Percentiles rank a stretch among this genome's conserved stretches.
Conservation (phyloP, 164 flowering plant genomes). For the Malania oleifera region DNA sequence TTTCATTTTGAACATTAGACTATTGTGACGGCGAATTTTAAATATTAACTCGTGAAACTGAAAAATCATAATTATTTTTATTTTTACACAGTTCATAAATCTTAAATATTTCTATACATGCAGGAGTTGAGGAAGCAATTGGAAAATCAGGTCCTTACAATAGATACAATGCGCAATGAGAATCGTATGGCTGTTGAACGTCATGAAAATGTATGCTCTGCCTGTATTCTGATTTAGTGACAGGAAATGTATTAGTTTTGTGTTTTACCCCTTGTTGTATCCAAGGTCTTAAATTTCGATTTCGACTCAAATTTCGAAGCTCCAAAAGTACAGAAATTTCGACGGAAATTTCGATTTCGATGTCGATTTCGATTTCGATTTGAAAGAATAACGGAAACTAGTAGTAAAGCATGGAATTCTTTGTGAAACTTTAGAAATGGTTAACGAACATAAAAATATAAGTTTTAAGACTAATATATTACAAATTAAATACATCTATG, state of each 20-base stretch:
- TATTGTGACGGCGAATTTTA: neutral
- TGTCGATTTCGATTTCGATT: too few species aligned
- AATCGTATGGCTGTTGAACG: constrained; percentile 46
- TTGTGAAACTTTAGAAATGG: too few species aligned
- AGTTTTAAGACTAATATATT: too few species aligned
- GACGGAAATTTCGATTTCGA: too few species aligned
- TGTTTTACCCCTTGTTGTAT: neutral
- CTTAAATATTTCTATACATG: constrained; percentile 4
- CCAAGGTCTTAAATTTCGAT: neutral
- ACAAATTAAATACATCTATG: too few species aligned
- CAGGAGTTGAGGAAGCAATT: constrained; percentile 92
- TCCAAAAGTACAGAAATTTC: too few species aligned
- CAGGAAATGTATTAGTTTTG: neutral
- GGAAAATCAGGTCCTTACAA: constrained; percentile 64
- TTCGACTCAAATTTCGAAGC: too few species aligned
- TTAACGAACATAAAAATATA: too few species aligned
- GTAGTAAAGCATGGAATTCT: too few species aligned
- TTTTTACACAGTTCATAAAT: neutral
- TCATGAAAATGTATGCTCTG: constrained; percentile 66
- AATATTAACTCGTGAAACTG: neutral
- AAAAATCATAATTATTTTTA: neutral
- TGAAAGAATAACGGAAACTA: too few species aligned
- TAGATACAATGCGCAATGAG: constrained; percentile 60
- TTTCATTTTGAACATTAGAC: neutral
- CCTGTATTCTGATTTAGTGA: constrained; percentile 1